These are phyloP conservation scores for Microcyclospora pomicola DNA, from an alignment of 2,329 filamentous ascomycete species.

Conservation along the genomic window DNA sequence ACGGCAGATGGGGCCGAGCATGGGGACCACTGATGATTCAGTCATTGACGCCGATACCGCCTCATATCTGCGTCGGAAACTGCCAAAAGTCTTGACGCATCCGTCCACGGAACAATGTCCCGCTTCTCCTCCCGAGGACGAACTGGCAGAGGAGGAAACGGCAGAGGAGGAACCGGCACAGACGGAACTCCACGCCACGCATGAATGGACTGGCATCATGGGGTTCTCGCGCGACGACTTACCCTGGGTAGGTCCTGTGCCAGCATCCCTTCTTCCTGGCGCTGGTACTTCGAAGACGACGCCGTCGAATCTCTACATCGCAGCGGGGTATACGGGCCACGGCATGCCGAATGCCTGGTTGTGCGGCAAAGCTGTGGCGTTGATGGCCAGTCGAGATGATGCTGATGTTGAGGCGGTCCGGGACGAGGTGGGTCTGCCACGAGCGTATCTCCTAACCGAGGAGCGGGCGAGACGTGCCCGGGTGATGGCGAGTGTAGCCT, in stretches of 20 bases:
- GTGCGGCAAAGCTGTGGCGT: constrained; percentile 48
- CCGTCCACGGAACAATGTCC: no score
- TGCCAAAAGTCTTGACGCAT: constrained; percentile 19
- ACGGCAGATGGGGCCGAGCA: constrained; percentile 39
- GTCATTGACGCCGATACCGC: constrained; percentile 43
- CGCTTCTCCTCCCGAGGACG: not conserved
- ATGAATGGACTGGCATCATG: constrained; percentile 68
- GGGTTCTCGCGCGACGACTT: constrained; percentile 53
- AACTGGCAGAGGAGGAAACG: constrained; percentile 20
- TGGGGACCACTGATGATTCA: constrained; percentile 48
- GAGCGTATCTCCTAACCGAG: constrained; percentile 14
- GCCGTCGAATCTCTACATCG: constrained; percentile 13
- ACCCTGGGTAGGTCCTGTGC: constrained; percentile 61
- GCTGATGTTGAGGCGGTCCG: constrained; percentile 7
- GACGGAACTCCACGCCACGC: constrained; percentile 33
- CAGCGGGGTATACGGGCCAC: constrained; percentile 40
- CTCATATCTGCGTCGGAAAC: constrained; percentile 38
- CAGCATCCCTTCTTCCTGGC: constrained; percentile 22
- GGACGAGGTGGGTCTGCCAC: constrained; percentile 14
- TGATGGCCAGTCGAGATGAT: constrained; percentile 34
- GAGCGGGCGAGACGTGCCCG: constrained; percentile 16
- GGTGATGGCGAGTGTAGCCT: constrained; percentile 12
- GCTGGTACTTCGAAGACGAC: no score
- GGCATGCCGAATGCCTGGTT: constrained; percentile 64
- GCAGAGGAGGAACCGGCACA: constrained; percentile 16